Evolutionary conservation across 257 asterid species (phyloP), one percentile per base, ranked within the genome.

Genomic region (Capsicum chinense): DNA sequence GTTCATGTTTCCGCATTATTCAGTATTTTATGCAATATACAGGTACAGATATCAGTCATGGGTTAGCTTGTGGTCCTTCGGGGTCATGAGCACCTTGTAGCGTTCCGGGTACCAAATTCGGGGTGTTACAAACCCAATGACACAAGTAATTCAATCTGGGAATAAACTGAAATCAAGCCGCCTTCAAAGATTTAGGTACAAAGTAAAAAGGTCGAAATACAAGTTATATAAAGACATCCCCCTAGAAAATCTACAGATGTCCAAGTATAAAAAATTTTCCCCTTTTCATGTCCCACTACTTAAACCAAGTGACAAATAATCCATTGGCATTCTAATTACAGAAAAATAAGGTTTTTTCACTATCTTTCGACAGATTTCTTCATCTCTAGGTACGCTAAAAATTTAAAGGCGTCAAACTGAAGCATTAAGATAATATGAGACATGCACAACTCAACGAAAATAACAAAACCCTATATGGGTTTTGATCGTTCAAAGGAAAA

Each of bases 401-500:
- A 42, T n/a, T 48, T 11, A 48, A 48, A 48, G 33, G 48, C 44
- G n/a, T 48, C 80, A 73, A 73, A 19, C 59, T 73, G 11, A 14
- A 73, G 60, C 60, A 11, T 48, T 48, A 19, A 67, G 80, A 73
- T n/a, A 73, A 73, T 59, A 73, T 73, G 60, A 48, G 59, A 73
- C 42, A 48, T 12, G 11, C 60, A 48, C 59, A 47, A 48, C 11
- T 26, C 11, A 73, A 11, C 5, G 44, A 19, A 73, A 73, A 11
- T 44, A 44, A 42, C 3, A n/a, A 44, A 42, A 21, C 17, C 7
- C 26, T 17, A n/a, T 9, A 21, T 21, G 79, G 33, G 0, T 70
- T 44, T 70, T 44, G 9, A 70, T 10, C 12, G 3, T 48, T 47
- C 44, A 73, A 73, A 48, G n/a, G 17, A 73, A 19, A 48, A 11